Base-by-base conservation (phyloP, 78 protist species). In the Capsaspora owczarzaki region DNA sequence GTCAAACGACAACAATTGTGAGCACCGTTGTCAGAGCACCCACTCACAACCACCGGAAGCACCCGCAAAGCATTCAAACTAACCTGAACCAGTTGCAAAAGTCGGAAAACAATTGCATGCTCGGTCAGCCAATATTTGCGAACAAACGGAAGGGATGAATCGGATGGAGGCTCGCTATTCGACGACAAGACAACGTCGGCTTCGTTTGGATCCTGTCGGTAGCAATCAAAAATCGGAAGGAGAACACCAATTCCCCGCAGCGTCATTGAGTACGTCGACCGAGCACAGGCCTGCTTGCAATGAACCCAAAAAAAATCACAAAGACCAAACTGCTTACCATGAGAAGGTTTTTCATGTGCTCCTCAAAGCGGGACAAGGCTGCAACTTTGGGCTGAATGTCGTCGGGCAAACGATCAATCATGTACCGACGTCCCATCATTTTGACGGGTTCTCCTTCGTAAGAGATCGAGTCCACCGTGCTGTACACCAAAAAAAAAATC, bases 51-150 rank as follows among this genome's bases (percentile, higher is more conserved):
- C 25, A 10, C 44, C 2, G 49, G 29, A 23, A 43, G 5, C 10
- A 42, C 19, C 29, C 27, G 10, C 89, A 25, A 37, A 27, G n/a
- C n/a, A n/a, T n/a, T n/a, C 38, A 91, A 91, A 78, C 61, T 60
- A 56, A 84, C 68, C 80, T 80, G 84, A 3, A 38, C 53, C 44
- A 83, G 79, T 61, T 87, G 80, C 61, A 80, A 78, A 40, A 93
- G 78, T 37, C 95, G 80, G 82, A 95, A 90, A 22, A 92, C 85
- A 61, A 91, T 87, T 61, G 95, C 96, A 41, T 79, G 78, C 38
- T 76, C 47, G 79, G 93, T 88, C 66, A 85, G 84, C 23, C 84
- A 4, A 96, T 96, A 95, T 70, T 91, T 83, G 83, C 82, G 80
- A 53, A 95, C 95, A 16, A 33, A 41, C n/a, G 23, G 23, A 35